Evolutionary conservation across 2,329 filamentous ascomycete species (phyloP).

Genomic region (Beauveria sp.): DNA sequence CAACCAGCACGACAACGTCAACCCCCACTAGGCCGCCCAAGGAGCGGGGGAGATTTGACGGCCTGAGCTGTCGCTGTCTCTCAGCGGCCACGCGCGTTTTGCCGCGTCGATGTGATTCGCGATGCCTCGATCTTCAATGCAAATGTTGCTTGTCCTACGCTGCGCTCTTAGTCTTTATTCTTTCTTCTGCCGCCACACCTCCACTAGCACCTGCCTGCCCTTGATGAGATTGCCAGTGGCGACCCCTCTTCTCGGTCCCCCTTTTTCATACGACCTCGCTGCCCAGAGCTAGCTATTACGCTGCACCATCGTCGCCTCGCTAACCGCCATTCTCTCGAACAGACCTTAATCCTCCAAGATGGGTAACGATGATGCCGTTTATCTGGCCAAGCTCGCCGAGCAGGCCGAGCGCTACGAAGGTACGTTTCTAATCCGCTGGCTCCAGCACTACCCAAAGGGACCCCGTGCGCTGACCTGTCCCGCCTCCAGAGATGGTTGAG

Average conservation of each 20-base stretch:
- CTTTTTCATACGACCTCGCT: not conserved
- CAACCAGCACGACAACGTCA: not conserved
- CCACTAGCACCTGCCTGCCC: slow-evolving; percentile 5
- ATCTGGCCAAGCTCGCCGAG: slow-evolving; percentile 99
- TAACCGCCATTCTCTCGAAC: slow-evolving; percentile 17
- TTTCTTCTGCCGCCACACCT: not conserved
- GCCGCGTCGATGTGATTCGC: not conserved
- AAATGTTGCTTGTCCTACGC: not conserved
- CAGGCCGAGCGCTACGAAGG: slow-evolving; percentile 99
- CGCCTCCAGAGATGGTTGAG: slow-evolving; percentile 84
- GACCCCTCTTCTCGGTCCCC: slow-evolving; percentile 13
- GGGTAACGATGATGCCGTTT: slow-evolving; percentile 99
- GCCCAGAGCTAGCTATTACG: slow-evolving; percentile 8
- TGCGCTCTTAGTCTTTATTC: not conserved
- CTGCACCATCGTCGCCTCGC: slow-evolving; percentile 17
- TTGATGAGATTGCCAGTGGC: not conserved
- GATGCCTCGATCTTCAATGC: not conserved
- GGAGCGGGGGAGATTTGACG: slow-evolving; percentile 6
- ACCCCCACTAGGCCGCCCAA: slow-evolving; percentile 10
- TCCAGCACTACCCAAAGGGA: not conserved
- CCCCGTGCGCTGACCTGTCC: slow-evolving; percentile 19
- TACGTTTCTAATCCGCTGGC: slow-evolving; percentile 37
- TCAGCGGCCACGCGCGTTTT: not conserved
- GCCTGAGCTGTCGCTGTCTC: not conserved
- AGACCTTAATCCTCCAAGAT: slow-evolving; percentile 54